Conservation (phyloP, 495 filamentous ascomycete species). For the Geopyxis carbonaria region DNA sequence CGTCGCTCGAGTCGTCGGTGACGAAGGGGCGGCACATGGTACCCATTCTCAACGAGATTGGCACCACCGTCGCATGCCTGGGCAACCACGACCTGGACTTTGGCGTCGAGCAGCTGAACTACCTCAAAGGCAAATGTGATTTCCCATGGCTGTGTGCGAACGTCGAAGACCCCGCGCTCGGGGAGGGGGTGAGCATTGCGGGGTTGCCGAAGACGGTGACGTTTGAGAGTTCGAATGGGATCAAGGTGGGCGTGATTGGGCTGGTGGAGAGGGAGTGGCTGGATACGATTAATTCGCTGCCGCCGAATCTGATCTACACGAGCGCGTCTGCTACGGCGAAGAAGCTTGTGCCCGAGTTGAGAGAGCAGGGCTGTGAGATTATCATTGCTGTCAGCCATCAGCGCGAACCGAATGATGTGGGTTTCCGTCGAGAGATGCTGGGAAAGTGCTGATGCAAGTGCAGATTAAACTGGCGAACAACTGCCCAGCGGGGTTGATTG, state of each 20-base stretch:
- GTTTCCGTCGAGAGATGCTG: background rate
- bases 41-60: slow-evolving; percentile 60
- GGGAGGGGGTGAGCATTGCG: slow-evolving; percentile 28
- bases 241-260: slow-evolving; percentile 73
- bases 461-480: slow-evolving; percentile 55
- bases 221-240: slow-evolving; percentile 58
- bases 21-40: slow-evolving; percentile 88
- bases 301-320: slow-evolving; percentile 61
- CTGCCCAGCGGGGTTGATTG: slow-evolving; percentile 47
- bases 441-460: background rate
- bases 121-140: slow-evolving; percentile 53
- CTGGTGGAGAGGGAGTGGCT: slow-evolving; percentile 65
- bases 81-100: slow-evolving; percentile 95
- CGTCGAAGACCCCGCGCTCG: slow-evolving; percentile 62
- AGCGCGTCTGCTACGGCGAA: slow-evolving; percentile 55
- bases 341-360: slow-evolving; percentile 49
- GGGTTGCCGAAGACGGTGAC: slow-evolving; percentile 52
- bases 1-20: slow-evolving; percentile 65
- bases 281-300: slow-evolving; percentile 70
- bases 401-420: slow-evolving; percentile 59
- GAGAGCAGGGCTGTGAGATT: slow-evolving; percentile 61
- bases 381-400: slow-evolving; percentile 69
- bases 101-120: slow-evolving; percentile 59
- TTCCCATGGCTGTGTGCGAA: slow-evolving; percentile 89
- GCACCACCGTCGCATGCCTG: slow-evolving; percentile 58